A percentile compares a stretch with the other conserved stretches of the same genome.
Conservation (phyloP, 768 basidiomycete genomes). For the Exidia glandulosa region DNA sequence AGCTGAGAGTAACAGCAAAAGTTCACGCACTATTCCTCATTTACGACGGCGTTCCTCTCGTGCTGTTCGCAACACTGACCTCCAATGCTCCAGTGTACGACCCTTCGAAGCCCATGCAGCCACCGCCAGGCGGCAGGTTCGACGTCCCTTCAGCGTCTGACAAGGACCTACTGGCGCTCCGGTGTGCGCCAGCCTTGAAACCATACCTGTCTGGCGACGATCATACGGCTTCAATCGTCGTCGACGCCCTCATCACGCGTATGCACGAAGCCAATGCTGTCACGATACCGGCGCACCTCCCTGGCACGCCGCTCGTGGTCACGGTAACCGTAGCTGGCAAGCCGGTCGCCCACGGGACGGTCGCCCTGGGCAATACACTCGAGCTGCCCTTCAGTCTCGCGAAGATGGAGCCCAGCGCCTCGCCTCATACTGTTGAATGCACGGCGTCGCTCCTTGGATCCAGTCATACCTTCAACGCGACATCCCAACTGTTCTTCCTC, state of each 20-base stretch:
- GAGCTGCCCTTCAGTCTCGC: not conserved
- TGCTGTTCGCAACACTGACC: too few relatives aligned
- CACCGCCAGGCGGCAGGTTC: slow-evolving; percentile 37
- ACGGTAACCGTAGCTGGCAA: not conserved
- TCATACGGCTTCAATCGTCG: slow-evolving; percentile 34
- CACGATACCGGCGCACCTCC: not conserved
- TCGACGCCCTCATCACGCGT: slow-evolving; percentile 38
- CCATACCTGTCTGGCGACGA: slow-evolving; percentile 49
- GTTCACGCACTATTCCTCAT: too few relatives aligned
- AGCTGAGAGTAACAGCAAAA: too few relatives aligned
- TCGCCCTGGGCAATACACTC: not conserved
- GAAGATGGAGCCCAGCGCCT: not conserved
- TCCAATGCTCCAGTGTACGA: too few relatives aligned
- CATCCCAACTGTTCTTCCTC: slow-evolving; percentile 26
- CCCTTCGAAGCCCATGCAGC: not conserved
- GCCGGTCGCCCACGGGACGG: not conserved
- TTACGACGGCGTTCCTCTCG: too few relatives aligned
- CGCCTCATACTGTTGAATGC: slow-evolving; percentile 15
- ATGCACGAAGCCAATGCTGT: not conserved
- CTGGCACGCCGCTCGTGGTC: not conserved
- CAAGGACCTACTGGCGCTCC: slow-evolving; percentile 41
- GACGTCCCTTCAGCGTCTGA: slow-evolving; percentile 25
- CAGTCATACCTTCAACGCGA: slow-evolving; percentile 33
- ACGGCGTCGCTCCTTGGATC: not conserved
- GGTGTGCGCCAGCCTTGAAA: slow-evolving; percentile 46